A percentile compares a stretch with the other conserved stretches of the same genome.
Conservation (phyloP, 2,329 filamentous ascomycete genomes). For the Mycogone perniciosa region DNA sequence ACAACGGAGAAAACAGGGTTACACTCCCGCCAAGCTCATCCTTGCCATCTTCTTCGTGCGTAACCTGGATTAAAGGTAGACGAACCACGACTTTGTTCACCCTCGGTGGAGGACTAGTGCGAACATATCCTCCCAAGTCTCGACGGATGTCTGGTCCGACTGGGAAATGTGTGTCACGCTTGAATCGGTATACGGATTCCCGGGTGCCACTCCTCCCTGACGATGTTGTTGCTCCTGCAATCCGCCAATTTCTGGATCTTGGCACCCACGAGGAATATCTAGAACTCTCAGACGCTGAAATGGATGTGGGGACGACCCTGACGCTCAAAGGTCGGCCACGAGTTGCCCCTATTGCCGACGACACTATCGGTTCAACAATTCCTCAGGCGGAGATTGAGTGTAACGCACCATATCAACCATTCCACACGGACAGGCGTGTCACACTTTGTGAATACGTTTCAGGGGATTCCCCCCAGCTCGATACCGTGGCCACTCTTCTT, state of each 20-base stretch:
- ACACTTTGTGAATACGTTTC: slow-evolving; percentile 61
- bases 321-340: slow-evolving; percentile 39
- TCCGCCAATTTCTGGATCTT: slow-evolving; percentile 45
- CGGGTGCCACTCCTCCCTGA: slow-evolving; percentile 59
- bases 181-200: slow-evolving; percentile 58
- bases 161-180: slow-evolving; percentile 46
- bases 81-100: slow-evolving; percentile 58
- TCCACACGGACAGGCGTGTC: slow-evolving; percentile 85
- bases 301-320: slow-evolving; percentile 49
- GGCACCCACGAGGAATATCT: slow-evolving; percentile 50
- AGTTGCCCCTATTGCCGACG: slow-evolving; percentile 29
- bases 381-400: slow-evolving; percentile 87
- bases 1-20: slow-evolving; percentile 69
- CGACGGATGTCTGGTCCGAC: slow-evolving; percentile 49
- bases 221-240: slow-evolving; percentile 48
- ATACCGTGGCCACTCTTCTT: slow-evolving; percentile 35
- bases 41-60: slow-evolving; percentile 52
- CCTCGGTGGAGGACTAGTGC: slow-evolving; percentile 58
- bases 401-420: slow-evolving; percentile 90
- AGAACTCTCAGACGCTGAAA: slow-evolving; percentile 46
- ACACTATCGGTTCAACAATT: slow-evolving; percentile 56
- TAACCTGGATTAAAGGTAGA: slow-evolving; percentile 59
- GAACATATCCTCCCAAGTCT: slow-evolving; percentile 56
- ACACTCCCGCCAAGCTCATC: slow-evolving; percentile 54
- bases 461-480: slow-evolving; percentile 26